Evolutionary conservation across 2,329 filamentous ascomycete species (phyloP).

Genomic region (Diaporthe capsici): DNA sequence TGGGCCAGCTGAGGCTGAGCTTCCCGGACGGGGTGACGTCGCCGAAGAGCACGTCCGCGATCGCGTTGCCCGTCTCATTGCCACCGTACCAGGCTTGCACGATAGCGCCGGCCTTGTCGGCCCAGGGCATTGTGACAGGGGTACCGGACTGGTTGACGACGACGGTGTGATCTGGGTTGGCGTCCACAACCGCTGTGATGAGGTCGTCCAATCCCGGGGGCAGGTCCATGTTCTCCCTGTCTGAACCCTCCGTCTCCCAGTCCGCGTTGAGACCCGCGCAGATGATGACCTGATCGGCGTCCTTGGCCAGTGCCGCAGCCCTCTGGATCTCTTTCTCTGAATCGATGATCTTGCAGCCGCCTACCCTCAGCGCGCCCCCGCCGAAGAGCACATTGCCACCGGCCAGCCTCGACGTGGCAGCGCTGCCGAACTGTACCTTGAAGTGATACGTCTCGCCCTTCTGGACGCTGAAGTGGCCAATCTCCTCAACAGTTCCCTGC

Average conservation of each 20-base stretch:
- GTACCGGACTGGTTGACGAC: slow-evolving; percentile 86
- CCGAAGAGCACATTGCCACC: slow-evolving; percentile 67
- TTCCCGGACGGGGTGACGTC: slow-evolving; percentile 80
- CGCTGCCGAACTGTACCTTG: slow-evolving; percentile 67
- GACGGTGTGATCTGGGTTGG: slow-evolving; percentile 75
- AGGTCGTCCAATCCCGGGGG: slow-evolving; percentile 81
- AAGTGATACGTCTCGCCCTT: slow-evolving; percentile 67
- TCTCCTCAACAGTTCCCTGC: slow-evolving; percentile 69
- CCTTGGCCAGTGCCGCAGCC: slow-evolving; percentile 76
- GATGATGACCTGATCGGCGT: slow-evolving; percentile 82
- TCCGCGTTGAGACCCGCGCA: slow-evolving; percentile 84
- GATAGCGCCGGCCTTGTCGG: slow-evolving; percentile 68
- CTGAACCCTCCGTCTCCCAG: slow-evolving; percentile 85
- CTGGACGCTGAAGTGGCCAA: slow-evolving; percentile 64
- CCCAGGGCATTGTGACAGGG: slow-evolving; percentile 81
- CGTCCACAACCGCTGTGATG: slow-evolving; percentile 74
- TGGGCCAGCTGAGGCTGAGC: slow-evolving; percentile 76
- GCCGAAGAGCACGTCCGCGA: slow-evolving; percentile 84
- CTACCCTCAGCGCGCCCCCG: slow-evolving; percentile 73
- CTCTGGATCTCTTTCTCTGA: slow-evolving; percentile 72
- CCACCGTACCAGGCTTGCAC: slow-evolving; percentile 89
- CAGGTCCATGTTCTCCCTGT: slow-evolving; percentile 83
- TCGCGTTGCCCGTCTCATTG: slow-evolving; percentile 87
- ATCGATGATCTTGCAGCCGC: slow-evolving; percentile 71
- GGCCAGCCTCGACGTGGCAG: slow-evolving; percentile 64